Conservation (phyloP, 2,329 filamentous ascomycete genomes). For the Fusarium oxysporum region DNA sequence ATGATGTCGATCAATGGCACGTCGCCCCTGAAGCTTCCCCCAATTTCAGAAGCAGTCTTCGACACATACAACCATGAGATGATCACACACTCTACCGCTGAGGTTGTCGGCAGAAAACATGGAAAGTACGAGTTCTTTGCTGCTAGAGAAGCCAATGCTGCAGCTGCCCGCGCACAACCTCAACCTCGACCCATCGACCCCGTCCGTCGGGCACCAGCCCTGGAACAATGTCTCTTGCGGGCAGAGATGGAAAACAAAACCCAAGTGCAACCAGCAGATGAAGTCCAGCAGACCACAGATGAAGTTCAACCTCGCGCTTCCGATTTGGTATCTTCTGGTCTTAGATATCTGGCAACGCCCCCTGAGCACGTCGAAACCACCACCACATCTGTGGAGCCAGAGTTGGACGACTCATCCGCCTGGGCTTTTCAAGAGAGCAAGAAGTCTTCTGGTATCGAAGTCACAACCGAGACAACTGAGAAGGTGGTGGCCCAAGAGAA, state of each 20-base stretch:
- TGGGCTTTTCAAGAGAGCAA: slow-evolving; percentile 48
- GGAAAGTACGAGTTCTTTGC: slow-evolving; percentile 56
- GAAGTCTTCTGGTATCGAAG: slow-evolving; percentile 4
- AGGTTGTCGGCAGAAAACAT: slow-evolving; percentile 50
- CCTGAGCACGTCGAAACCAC: slow-evolving; percentile 10
- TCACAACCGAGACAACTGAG: neutral
- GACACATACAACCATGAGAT: neutral
- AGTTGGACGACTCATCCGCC: slow-evolving; percentile 48
- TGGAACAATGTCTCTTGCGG: neutral
- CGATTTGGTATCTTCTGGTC: slow-evolving; percentile 47
- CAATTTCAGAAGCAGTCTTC: slow-evolving; percentile 32
- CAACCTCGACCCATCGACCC: neutral
- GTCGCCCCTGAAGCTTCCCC: slow-evolving; percentile 26
- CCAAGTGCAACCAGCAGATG: neutral
- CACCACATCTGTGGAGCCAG: neutral
- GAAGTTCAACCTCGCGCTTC: slow-evolving; percentile 7
- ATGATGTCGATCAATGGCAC: slow-evolving; percentile 4
- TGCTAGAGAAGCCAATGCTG: slow-evolving; percentile 52
- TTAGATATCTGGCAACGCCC: slow-evolving; percentile 47
- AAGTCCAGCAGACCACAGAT: neutral
- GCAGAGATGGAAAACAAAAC: neutral
- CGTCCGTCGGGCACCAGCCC: neutral
- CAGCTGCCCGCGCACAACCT: neutral
- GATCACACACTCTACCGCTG: slow-evolving; percentile 28
- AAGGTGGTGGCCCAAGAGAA: slow-evolving; percentile 1